Conservation (phyloP, 768 basidiomycete genomes). For the Lactarius vividus region DNA sequence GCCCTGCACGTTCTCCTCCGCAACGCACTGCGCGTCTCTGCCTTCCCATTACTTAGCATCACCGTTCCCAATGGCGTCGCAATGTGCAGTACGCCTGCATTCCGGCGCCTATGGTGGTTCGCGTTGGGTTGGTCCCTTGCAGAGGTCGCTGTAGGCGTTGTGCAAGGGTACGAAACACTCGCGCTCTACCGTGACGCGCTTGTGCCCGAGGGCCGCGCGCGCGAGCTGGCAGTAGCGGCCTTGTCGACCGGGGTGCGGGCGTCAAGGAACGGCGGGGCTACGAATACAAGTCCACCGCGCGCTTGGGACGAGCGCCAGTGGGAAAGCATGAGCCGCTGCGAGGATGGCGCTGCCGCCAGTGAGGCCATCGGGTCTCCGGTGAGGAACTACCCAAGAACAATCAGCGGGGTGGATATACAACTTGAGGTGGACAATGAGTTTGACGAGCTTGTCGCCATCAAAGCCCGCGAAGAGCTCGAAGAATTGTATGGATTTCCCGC, state of each 20-base stretch:
- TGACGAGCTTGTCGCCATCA: slow-evolving; percentile 59
- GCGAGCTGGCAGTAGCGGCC: slow-evolving; percentile 39
- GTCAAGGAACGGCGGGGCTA: slow-evolving; percentile 26
- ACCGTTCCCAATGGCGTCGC: slow-evolving; percentile 46
- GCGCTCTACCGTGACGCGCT: slow-evolving; percentile 67
- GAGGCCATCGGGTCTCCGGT: slow-evolving; percentile 6
- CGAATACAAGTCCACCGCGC: slow-evolving; percentile 11
- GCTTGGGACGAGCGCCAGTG: slow-evolving; percentile 14
- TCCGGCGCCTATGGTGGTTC: slow-evolving; percentile 72
- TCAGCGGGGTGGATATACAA: slow-evolving; percentile 31
- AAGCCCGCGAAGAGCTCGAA: slow-evolving; percentile 72
- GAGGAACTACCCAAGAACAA: background rate
- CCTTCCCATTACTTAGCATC: slow-evolving; percentile 52
- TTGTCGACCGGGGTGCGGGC: slow-evolving; percentile 11
- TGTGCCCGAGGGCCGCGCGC: slow-evolving; percentile 44
- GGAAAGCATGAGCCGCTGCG: slow-evolving; percentile 20
- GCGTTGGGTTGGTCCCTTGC: slow-evolving; percentile 73
- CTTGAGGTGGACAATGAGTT: slow-evolving; percentile 62
- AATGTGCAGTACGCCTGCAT: slow-evolving; percentile 55
- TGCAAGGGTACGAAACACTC: slow-evolving; percentile 70
- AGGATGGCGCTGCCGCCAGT: background rate
- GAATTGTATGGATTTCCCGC: slow-evolving; percentile 77
- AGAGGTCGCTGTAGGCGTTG: slow-evolving; percentile 61
- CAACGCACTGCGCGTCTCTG: slow-evolving; percentile 52
- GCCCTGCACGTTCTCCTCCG: slow-evolving; percentile 50